Evolutionary conservation across 495 filamentous ascomycete genomes (phyloP).

Genomic region (Neurospora sublineolata): DNA sequence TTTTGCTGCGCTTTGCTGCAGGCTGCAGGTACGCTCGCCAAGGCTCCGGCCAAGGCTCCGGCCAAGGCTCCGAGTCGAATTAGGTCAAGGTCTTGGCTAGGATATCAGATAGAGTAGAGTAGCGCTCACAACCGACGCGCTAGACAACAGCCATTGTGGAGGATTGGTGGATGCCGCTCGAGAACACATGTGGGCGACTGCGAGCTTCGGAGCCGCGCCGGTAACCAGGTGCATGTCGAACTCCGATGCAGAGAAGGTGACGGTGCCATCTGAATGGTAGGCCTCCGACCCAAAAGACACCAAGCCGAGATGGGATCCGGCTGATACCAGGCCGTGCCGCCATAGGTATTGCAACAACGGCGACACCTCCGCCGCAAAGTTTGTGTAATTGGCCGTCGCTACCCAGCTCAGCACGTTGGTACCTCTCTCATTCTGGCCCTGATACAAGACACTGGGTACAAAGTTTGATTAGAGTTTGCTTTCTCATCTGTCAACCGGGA

Average conservation of each 20-base stretch:
- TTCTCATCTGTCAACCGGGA: not conserved
- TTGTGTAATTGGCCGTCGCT: conserved; percentile 7
- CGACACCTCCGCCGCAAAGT: conserved; percentile 17
- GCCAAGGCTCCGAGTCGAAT: conserved; percentile 2
- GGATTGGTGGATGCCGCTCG: not conserved
- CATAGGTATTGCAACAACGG: conserved; percentile 19
- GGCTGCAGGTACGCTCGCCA: conserved; percentile 17
- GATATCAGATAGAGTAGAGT: conserved; percentile 10
- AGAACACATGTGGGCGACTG: conserved; percentile 1
- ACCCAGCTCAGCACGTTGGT: conserved; percentile 20
- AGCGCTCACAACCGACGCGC: conserved; percentile 9
- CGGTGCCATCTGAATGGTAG: conserved; percentile 14
- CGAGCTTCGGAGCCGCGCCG: conserved; percentile 13
- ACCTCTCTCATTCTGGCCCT: conserved; percentile 16
- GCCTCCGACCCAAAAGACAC: conserved; percentile 19
- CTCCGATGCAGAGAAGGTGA: conserved; percentile 17
- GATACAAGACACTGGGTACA: conserved; percentile 13
- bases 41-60: conserved; percentile 1
- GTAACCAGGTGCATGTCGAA: conserved; percentile 10
- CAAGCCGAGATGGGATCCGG: conserved; percentile 11
- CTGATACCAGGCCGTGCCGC: conserved; percentile 16
- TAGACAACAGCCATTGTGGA: conserved; percentile 7
- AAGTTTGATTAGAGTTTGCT: not conserved
- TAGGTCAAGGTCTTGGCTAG: conserved; percentile 6
- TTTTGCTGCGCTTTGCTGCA: not conserved